Percentiles rank a stretch among this genome's conserved stretches.
phyloP scores from a whole-genome alignment of 2,329 filamentous ascomycete genomes.

The Aspergillus phoenicis region DNA sequence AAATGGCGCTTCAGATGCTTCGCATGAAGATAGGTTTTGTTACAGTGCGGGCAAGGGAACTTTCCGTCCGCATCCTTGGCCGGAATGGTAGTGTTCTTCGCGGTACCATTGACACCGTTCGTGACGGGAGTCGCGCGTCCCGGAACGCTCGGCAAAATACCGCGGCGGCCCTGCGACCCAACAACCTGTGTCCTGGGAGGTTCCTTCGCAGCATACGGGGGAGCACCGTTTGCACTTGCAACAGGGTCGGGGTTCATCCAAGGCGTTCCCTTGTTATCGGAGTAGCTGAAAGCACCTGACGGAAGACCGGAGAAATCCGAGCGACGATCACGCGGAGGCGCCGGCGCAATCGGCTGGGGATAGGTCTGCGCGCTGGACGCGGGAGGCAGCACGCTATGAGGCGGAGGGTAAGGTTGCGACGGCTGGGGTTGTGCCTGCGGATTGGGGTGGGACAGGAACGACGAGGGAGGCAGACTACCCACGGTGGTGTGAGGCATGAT shows the following conservation, averaged over 20 bases:
- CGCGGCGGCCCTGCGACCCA: slow-evolving; percentile 87
- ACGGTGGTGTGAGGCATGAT: slow-evolving; percentile 48
- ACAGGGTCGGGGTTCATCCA: slow-evolving; percentile 44
- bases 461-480: slow-evolving; percentile 46
- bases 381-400: slow-evolving; percentile 64
- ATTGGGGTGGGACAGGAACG: slow-evolving; percentile 46
- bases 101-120: slow-evolving; percentile 60
- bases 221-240: slow-evolving; percentile 41
- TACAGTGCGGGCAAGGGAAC: slow-evolving; percentile 97
- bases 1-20: slow-evolving; percentile 98
- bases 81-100: slow-evolving; percentile 81
- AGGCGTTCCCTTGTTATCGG: slow-evolving; percentile 60
- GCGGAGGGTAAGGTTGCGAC: slow-evolving; percentile 43
- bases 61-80: slow-evolving; percentile 97
- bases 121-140: slow-evolving; percentile 78
- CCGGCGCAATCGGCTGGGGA: slow-evolving; percentile 75
- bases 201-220: slow-evolving; percentile 46
- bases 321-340: slow-evolving; percentile 57
- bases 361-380: slow-evolving; percentile 68
- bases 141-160: slow-evolving; percentile 87
- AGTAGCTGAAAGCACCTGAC: slow-evolving; percentile 63
- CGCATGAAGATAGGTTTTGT: slow-evolving; percentile 94
- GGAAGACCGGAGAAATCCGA: slow-evolving; percentile 69
- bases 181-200: slow-evolving; percentile 76
- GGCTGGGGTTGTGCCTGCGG: slow-evolving; percentile 42